These are phyloP conservation scores for Colletotrichum sp. DNA, from an alignment of 2,329 filamentous ascomycete genomes.

Conservation along the genomic window DNA sequence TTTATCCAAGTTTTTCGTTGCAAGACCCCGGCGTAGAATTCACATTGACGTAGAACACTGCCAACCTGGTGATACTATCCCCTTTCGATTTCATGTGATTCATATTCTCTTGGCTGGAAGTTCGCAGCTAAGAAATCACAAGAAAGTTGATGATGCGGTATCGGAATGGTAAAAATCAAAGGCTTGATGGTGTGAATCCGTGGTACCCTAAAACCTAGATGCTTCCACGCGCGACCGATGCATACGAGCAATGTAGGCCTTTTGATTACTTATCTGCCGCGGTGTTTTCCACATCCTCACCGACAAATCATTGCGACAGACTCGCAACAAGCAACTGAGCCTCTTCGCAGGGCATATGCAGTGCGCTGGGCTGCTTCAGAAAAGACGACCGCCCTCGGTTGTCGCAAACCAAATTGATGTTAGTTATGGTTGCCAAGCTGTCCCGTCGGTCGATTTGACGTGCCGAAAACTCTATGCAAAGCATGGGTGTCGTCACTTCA, in stretches of 20 bases:
- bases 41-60: no score
- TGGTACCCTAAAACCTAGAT: accelerated
- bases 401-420: background rate
- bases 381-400: accelerated
- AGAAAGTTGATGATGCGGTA: background rate
- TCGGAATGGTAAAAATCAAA: accelerated
- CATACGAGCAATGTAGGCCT: background rate
- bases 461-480: background rate
- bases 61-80: no score
- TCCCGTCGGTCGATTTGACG: background rate
- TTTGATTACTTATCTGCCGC: background rate
- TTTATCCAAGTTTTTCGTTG: background rate
- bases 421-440: background rate
- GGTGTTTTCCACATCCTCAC: background rate
- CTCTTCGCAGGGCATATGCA: background rate
- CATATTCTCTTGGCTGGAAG: no score
- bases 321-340: background rate
- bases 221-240: background rate
- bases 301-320: background rate
- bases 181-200: background rate
- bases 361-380: background rate
- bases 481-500: background rate
- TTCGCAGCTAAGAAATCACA: background rate
- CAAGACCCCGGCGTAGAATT: no score
- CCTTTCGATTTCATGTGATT: no score